Evolutionary conservation across 192 early-diverging fungal species (phyloP), one percentile per base, ranked within the genome.

Genomic region (Gonapodya sp.): DNA sequence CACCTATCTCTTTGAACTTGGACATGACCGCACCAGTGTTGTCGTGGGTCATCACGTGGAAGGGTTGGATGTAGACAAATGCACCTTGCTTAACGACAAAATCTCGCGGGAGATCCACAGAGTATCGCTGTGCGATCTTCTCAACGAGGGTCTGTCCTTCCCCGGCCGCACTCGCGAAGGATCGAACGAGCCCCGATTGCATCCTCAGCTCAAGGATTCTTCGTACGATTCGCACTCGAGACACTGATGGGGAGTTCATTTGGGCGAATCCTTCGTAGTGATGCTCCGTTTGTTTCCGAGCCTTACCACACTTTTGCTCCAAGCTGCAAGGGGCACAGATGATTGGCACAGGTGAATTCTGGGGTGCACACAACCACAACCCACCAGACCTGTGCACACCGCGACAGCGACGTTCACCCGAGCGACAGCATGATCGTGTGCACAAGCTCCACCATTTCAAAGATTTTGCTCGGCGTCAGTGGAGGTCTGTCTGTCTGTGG

Each of bases 41-140:
- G 84, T 99, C 96, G 86, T 99, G 96, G 1, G 97, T 98, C 91
- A 98, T 92, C 35, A 97, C 89, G 84, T 95, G 94, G 37, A 94
- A 91, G 16, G 97, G 97, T 36, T 89, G 92, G 81, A 99, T 96
- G 31, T 92, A 90, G 32, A 99, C 94, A 89, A 96, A 99, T 87
- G 98, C 97, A 32, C 96, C 96, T 81, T 93, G 93, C 77, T 85
- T 88, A 74, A 98, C 95, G 34, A 83, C 85, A 36, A 90, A 86
- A 73, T 87, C 91, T 1, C 89, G 86, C 2, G 80, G 34, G 2
- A 96, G 85, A 37, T 93, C 94, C 1, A 95, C 88, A 0, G 96
- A 93, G 83, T 97, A 96, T 73, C 92, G 90, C 86, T 98, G 96
- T 1, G 93, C 96, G 82, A 99, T 97, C 85, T 97, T 96, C 84